Conservation (phyloP, 768 basidiomycete genomes). For the Trametes punicea region DNA sequence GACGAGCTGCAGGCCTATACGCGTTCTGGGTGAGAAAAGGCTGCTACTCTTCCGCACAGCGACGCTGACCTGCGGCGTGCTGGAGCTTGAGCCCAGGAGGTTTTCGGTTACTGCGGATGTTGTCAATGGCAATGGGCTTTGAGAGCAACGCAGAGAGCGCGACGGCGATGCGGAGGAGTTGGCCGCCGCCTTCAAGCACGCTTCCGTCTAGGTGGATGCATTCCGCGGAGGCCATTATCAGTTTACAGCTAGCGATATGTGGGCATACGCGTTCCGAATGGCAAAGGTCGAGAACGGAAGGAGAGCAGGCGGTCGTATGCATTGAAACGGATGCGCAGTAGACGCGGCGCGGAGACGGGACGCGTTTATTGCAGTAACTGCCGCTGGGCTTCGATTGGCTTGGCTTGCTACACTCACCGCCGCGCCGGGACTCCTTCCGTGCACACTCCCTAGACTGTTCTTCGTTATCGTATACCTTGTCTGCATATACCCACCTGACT, state of each 20-base stretch:
- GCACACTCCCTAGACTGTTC: neutral
- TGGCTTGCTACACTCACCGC: constrained; percentile 1
- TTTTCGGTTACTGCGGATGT: constrained; percentile 55
- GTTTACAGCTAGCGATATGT: neutral
- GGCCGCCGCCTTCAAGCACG: constrained; percentile 58
- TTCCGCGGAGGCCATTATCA: neutral
- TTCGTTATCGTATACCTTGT: constrained; percentile 12
- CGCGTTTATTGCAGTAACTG: neutral
- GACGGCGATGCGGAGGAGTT: constrained; percentile 67
- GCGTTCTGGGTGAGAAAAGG: neutral
- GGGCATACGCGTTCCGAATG: neutral
- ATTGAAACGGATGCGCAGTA: neutral
- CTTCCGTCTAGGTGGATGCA: constrained; percentile 37
- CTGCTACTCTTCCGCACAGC: neutral
- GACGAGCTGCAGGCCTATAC: constrained; percentile 60
- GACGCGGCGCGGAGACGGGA: constrained; percentile 1
- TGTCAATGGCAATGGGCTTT: constrained; percentile 57
- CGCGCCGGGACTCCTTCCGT: neutral
- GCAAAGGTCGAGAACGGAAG: neutral
- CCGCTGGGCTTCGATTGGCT: neutral
- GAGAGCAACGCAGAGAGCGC: constrained; percentile 61
- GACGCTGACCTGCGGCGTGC: constrained; percentile 57
- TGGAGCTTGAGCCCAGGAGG: constrained; percentile 70
- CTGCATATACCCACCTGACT: constrained; percentile 16
- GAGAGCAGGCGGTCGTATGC: too few relatives aligned